Evolutionary conservation across 2,329 filamentous ascomycete species (phyloP), one percentile per base, ranked within the genome.

Genomic region (Beauveria australis): DNA sequence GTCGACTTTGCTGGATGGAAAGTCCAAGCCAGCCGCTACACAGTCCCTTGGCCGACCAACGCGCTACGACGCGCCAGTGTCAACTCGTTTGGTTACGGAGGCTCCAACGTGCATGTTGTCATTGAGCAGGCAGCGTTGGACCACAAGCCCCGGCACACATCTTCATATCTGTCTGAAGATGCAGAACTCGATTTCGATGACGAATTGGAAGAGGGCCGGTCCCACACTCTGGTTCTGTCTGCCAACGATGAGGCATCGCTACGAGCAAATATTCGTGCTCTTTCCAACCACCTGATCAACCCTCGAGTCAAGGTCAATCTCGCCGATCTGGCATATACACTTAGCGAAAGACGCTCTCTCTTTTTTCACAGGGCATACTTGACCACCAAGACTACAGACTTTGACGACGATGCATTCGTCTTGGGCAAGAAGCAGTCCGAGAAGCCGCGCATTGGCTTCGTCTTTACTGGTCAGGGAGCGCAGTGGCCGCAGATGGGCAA

Each of bases 41-140:
- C 73, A 43, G 73, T 67, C 1, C 59, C 67, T 3, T 76, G 74
- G 73, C 74, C 74, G 0, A 51, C 65, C 2, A 43, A 14, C 18
- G 24, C 44, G 10, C 49, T 58, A 1, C 58, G 65, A 51, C 62
- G 66, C 9, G 66, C 66, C 24, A 72, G 72, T 59, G 68, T 78
- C 53, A 76, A 76, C 63, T 75, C 72, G 6, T 78, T 78, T 62
- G 76, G 76, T 1, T 78, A 73, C 41, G 76, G 76, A 10, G 77
- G 77, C 12, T 70, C 73, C 30, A 79, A 78, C 61, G 73, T 73
- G 0, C 76, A 79, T 64, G 67, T 69, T 5, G 72, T 78, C 19
- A 59, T 79, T 43, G 69, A 71, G 26, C 46, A 59, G 22, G 30
- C 46, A 9, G 22, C 47, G 5, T 9, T 16, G 7, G 33, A 44